Conservation (phyloP, 1,284 basidiomycete genomes). For the Ustilago xerochloae region DNA sequence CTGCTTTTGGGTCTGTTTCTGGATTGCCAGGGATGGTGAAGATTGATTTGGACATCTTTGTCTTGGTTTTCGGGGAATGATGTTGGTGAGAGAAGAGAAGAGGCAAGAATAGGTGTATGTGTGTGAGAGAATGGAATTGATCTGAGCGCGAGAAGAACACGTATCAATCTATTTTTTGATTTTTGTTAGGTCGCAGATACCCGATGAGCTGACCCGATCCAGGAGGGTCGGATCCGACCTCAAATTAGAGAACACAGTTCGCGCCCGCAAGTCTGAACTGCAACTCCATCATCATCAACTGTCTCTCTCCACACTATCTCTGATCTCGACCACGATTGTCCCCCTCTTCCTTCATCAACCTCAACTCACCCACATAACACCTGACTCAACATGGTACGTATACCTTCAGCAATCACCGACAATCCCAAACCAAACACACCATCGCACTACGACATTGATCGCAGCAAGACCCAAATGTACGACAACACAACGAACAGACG, state of each 20-base stretch:
- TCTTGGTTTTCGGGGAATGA: background rate
- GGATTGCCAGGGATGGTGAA: slow-evolving; percentile 39
- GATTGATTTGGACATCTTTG: slow-evolving; percentile 4
- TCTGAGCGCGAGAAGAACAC: slow-evolving; percentile 14
- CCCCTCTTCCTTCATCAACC: too few relatives aligned
- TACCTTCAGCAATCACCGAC: too few relatives aligned
- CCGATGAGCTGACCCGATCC: slow-evolving; percentile 5
- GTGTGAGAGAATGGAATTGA: background rate
- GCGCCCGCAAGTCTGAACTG: too few relatives aligned
- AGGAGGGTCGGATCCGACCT: slow-evolving; percentile 9
- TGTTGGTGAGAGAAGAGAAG: background rate
- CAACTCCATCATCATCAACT: background rate
- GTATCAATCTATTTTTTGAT: background rate
- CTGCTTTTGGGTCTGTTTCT: slow-evolving; percentile 35
- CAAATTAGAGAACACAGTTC: too few relatives aligned
- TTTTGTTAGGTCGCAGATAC: background rate
- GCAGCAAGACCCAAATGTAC: background rate
- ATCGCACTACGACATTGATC: background rate
- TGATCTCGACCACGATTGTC: background rate
- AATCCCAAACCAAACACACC: too few relatives aligned
- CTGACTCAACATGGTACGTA: slow-evolving; percentile 10
- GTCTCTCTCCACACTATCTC: too few relatives aligned
- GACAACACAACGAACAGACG: background rate
- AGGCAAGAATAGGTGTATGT: background rate
- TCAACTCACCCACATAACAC: background rate